Conservation (phyloP, 2,329 filamentous ascomycete species). For the Xylaria sp. region DNA sequence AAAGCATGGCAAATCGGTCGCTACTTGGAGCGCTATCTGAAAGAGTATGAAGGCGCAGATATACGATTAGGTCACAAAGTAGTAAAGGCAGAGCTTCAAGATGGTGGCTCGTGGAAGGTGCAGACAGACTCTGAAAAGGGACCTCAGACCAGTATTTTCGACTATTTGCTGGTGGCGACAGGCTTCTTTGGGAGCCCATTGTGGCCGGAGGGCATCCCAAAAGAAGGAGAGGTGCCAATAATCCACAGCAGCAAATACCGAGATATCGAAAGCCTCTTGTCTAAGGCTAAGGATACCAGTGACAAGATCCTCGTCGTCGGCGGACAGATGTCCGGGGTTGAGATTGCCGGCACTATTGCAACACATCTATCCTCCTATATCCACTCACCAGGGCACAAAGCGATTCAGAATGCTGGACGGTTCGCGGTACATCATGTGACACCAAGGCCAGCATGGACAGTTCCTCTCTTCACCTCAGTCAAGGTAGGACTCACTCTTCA, state of each 20-base stretch:
- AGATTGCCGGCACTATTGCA: conserved; percentile 79
- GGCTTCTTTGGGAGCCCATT: conserved; percentile 78
- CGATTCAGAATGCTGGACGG: conserved; percentile 57
- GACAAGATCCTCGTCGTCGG: conserved; percentile 79
- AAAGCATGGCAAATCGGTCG: conserved; percentile 79
- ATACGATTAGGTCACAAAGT: conserved; percentile 64
- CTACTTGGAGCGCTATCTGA: conserved; percentile 75
- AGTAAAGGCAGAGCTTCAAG: conserved; percentile 53
- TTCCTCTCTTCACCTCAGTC: conserved; percentile 69
- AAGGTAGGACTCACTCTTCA: conserved; percentile 53
- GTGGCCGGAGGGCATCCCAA: conserved; percentile 59
- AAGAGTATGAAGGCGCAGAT: conserved; percentile 62
- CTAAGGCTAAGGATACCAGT: conserved; percentile 50
- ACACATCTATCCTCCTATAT: conserved; percentile 74
- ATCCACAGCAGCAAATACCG: conserved; percentile 77
- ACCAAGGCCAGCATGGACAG: conserved; percentile 76
- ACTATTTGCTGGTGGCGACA: conserved; percentile 77
- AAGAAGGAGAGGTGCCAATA: conserved; percentile 58
- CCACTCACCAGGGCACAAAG: conserved; percentile 61
- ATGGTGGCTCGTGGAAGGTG: conserved; percentile 56
- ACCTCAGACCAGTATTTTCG: conserved; percentile 66
- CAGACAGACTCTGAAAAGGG: conserved; percentile 51
- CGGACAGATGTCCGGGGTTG: conserved; percentile 84
- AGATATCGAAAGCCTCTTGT: conserved; percentile 62
- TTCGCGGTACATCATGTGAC: conserved; percentile 75